phyloP scores from a whole-genome alignment of 345 rosid genomes.

The Brassica cretica region DNA sequence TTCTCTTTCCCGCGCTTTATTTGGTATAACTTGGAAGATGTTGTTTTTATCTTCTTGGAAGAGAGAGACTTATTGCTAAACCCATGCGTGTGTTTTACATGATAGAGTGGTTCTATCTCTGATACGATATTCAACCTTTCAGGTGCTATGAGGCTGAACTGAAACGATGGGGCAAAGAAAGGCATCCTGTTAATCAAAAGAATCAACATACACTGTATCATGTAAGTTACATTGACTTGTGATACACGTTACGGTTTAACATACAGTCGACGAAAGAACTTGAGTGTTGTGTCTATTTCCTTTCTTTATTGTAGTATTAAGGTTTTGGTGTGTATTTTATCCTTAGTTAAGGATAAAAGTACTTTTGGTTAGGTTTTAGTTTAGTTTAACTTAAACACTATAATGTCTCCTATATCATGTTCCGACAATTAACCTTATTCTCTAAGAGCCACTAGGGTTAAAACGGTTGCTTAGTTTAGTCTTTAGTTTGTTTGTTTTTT shows the following conservation, averaged over 20 bases:
- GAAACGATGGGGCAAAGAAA: slow-evolving; percentile 82
- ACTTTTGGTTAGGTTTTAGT: neutral
- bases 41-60: slow-evolving; percentile 23
- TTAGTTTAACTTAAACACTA: neutral
- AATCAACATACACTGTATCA: slow-evolving; percentile 70
- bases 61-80: slow-evolving; percentile 13
- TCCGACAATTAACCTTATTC: neutral
- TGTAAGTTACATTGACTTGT: slow-evolving; percentile 51
- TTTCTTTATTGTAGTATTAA: neutral
- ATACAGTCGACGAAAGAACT: neutral
- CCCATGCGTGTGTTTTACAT: slow-evolving; percentile 26
- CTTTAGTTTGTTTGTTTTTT: neutral
- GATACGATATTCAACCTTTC: slow-evolving; percentile 29
- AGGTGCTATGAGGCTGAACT: slow-evolving; percentile 91
- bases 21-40: slow-evolving; percentile 7
- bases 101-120: slow-evolving; percentile 5
- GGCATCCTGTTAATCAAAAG: slow-evolving; percentile 78
- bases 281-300: neutral
- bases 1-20: neutral
- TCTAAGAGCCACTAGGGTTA: neutral
- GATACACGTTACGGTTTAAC: neutral
- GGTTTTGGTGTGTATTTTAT: neutral
- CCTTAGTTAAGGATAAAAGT: neutral
- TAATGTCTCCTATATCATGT: neutral
- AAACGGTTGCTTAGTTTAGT: neutral